Conservation (phyloP, 176 grass and related monocot species). For the Raddia distichophylla region DNA sequence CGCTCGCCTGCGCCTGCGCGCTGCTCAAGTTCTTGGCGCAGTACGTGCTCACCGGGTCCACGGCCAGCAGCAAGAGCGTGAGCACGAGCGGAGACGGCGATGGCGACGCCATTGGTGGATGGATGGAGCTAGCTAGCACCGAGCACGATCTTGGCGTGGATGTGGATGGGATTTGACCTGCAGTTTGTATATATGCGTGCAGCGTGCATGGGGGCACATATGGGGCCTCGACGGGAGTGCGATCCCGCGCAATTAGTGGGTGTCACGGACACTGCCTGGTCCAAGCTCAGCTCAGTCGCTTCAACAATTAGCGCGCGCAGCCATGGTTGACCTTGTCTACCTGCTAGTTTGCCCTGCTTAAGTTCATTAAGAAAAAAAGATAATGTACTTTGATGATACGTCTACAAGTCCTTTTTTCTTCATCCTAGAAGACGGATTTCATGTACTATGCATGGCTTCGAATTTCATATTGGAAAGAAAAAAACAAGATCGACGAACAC, state of each 20-base stretch:
- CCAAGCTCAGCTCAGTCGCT: too few relatives aligned
- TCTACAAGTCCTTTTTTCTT: too few relatives aligned
- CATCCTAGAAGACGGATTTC: too few relatives aligned
- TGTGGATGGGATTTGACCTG: not conserved
- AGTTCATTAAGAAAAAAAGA: too few relatives aligned
- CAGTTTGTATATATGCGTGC: not conserved
- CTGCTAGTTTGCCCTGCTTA: too few relatives aligned
- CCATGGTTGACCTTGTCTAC: not conserved
- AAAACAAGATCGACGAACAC: too few relatives aligned
- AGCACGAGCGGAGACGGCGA: not conserved
- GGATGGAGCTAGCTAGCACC: not conserved
- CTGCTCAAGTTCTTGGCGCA: conserved; percentile 48
- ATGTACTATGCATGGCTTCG: too few relatives aligned
- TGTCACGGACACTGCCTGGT: too few relatives aligned
- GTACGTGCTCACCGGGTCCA: conserved; percentile 54
- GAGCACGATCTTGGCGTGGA: not conserved
- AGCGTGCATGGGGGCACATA: not conserved
- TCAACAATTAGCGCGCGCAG: not conserved
- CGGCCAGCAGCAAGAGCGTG: conserved; percentile 9
- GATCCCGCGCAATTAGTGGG: too few relatives aligned
- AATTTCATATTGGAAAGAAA: too few relatives aligned
- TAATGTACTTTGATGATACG: too few relatives aligned
- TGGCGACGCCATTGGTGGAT: not conserved
- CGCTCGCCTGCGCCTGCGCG: conserved; percentile 45
- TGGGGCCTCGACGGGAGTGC: not conserved